Evolutionary conservation across 345 rosid genomes (phyloP), one percentile per base, ranked within the genome.

Genomic region (Pelargonium nanum): DNA sequence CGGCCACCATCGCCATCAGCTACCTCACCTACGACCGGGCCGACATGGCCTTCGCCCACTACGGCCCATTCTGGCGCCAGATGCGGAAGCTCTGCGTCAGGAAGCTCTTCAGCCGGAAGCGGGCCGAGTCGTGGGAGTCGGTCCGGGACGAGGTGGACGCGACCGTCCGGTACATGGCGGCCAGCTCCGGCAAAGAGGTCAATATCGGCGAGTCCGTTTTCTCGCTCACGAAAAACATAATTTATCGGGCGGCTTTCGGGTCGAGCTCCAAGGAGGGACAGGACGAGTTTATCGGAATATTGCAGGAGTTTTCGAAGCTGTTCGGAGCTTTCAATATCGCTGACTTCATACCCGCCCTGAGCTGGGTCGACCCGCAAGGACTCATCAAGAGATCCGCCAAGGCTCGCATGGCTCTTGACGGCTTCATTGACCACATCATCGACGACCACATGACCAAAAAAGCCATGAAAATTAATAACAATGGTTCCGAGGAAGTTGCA

Each of bases 51-150:
- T 94, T 94, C 19, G 92, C 97, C 15, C 85, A 88, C 71, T 94
- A 90, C 62, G 99, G 99, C 0, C 97, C 99, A 0, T 90, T 88
- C 53, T 90, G 99, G 99, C 71, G 99, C 25, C 97, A 90, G 80
- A 90, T 90, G 99, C 72, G 99, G 0, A 94, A 94, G 77, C 80
- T 90, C 2, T 85, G 95, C 50, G 97, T 88, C 57, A 81, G 90
- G 85, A 85, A 81, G 78, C 75, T 90, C 15, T 94, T 94, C 65
- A 94, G 99, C 70, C 87, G 99, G 8, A 90, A 85, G 70, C 40
- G 99, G 56, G 96, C 88, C 0, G 99, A 88, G 72, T 94, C 99
- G 0, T 94, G 97, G 99, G 85, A 76, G 13, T 90, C 99, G 0
- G 96, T 94, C 4, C 66, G 96, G 1, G 93, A 94, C 4, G 99